Evolutionary conservation across 768 basidiomycete species (phyloP), one percentile per base, ranked within the genome.

Genomic region (Tylopilus sp.): DNA sequence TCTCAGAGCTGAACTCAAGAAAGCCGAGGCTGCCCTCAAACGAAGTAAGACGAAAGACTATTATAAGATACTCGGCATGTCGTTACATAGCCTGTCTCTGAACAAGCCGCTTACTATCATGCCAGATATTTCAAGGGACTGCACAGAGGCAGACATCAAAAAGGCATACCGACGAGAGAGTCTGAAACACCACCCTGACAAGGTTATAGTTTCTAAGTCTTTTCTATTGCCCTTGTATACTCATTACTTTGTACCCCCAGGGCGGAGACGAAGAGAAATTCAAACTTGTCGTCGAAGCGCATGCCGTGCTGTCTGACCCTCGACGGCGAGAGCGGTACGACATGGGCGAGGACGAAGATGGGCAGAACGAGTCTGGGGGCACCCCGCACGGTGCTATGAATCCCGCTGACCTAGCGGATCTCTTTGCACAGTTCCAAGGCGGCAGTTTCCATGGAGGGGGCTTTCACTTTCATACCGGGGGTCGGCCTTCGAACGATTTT

Each of bases 191-290:
- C 88, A 91, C 69, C 88, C 88, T 42, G 89, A 91, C 68, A 91
- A 91, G 79, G 85, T 85, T 21, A 8, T 17, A 17, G n/a, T 25
- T 6, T 30, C 20, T 13, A 31, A 28, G 31, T 49, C 28, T 38
- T 17, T 13, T n/a, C 13, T 43, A 22, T n/a, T 33, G 23, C 26
- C 25, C 3, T 55, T 31, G 5, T 10, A 13, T 43, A 59, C 48
- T 59, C 47, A 56, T 17, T 42, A 20, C 30, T 23, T 26, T 17
- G 15, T 46, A 21, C 50, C 31, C 63, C 31, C 54, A 91, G 85
- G 93, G 95, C 23, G 95, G 95, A 25, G 91, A 93, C 65, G 94
- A 95, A 61, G 95, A 97, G 64, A 88, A 91, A 60, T 98, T 98
- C 81, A 97, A 98, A 69, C 78, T 92, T 20, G 85, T 91, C 26